Base-by-base conservation (phyloP, 1,139 yeast species). In the Yamadazyma jaroonii region DNA sequence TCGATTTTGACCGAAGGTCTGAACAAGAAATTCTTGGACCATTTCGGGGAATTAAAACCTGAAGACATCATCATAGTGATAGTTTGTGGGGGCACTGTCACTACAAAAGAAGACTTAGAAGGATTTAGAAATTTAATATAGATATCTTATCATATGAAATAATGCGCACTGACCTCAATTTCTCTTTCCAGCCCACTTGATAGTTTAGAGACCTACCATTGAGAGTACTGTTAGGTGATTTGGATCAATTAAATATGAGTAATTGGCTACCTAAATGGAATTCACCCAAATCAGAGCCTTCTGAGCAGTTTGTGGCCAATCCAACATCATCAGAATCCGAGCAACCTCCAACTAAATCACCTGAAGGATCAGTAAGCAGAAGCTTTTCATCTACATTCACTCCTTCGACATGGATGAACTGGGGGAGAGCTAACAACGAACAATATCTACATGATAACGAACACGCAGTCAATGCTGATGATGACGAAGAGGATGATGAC, bases 51-150 rank as follows among this genome's bases (percentile, higher is more conserved):
- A 20, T 56, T 77, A 38, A 40, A 49, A 0, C 39, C 58, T 2
- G 76, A 77, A 31, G 84, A 80, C 40, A 67, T 74, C 4, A 64
- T 81, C 1, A 72, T 81, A 2, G 59, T 79, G 10, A 70, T 81
- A 30, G 84, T 79, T 1, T 82, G 88, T 54, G 88, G 89, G 3
- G 89, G 88, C 1, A 67, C 77, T 2, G 64, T 77, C 10, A 72
- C 77, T 3, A 46, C 44, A 12, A 44, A 42, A 15, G 26, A 35
- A 3, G 60, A 56, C 36, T 39, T 56, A 23, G 35, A 37, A 12
- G 1, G 24, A 4, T 48, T 38, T 29, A 43, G 44, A 44, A n/a
- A 12, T 3, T 23, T 39, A 25, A 20, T 32, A 9, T n/a, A 9
- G 5, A 22, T 21, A 9, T 27, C 26, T 26, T 26, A 33, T 33